Evolutionary conservation across 176 grass and related monocot genomes (phyloP).

Genomic region (Cenchrus fungigraminus): DNA sequence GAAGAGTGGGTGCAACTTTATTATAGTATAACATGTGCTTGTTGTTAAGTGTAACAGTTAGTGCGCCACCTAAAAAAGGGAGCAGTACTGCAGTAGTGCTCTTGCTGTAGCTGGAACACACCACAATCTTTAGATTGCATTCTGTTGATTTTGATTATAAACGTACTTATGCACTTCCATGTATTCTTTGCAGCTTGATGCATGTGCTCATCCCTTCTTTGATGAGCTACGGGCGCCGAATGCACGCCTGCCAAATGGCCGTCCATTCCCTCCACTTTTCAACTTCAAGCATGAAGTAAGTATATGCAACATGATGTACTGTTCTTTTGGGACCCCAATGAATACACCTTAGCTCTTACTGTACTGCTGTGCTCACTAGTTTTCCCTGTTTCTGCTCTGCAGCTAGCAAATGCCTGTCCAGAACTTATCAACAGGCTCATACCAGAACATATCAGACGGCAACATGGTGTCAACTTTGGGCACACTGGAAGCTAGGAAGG

Average conservation of each 20-base stretch:
- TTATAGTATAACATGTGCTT: slow-evolving; percentile 45
- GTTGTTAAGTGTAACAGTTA: slow-evolving; percentile 45
- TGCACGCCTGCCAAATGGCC: slow-evolving; percentile 81
- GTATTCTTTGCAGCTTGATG: slow-evolving; percentile 80
- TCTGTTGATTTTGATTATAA: neutral
- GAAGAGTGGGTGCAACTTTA: slow-evolving; percentile 35
- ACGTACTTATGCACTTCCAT: slow-evolving; percentile 26
- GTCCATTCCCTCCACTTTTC: slow-evolving; percentile 81
- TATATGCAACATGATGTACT: neutral
- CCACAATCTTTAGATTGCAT: neutral
- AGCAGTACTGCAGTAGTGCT: neutral
- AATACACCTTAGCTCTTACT: neutral
- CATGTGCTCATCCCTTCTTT: slow-evolving; percentile 94
- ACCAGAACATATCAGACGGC: slow-evolving; percentile 79
- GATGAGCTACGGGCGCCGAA: slow-evolving; percentile 80
- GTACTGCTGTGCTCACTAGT: slow-evolving; percentile 40
- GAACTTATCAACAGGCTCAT: slow-evolving; percentile 79
- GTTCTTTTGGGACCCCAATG: neutral
- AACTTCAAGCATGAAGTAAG: slow-evolving; percentile 96
- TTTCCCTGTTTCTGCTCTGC: slow-evolving; percentile 38
- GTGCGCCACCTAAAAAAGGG: slow-evolving; percentile 33
- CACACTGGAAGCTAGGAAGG: slow-evolving; percentile 54
- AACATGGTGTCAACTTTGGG: slow-evolving; percentile 65
- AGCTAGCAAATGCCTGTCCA: slow-evolving; percentile 71
- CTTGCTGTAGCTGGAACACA: slow-evolving; percentile 36